phyloP scores from a whole-genome alignment of 2,329 filamentous ascomycete genomes.

The Trichoderma koningii region DNA sequence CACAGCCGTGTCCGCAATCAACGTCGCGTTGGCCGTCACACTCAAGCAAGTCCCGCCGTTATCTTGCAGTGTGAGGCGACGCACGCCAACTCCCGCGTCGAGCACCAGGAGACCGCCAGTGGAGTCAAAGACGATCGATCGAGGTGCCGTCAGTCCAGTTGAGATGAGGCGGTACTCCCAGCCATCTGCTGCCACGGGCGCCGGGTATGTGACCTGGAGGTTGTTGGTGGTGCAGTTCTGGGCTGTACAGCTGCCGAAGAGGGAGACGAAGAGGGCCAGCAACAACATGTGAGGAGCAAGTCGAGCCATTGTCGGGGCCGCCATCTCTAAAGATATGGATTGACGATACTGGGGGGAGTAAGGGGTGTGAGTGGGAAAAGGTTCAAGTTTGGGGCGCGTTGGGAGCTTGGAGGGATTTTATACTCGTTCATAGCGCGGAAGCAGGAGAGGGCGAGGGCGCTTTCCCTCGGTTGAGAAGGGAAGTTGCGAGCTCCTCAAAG shows the following conservation, averaged over 20 bases:
- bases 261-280: not conserved
- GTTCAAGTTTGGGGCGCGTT: too few relatives aligned
- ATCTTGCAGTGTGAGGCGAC: constrained; percentile 46
- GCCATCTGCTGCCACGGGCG: constrained; percentile 45
- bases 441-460: too few relatives aligned
- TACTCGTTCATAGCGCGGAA: too few relatives aligned
- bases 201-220: constrained; percentile 40
- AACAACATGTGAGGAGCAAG: not conserved
- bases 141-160: constrained; percentile 46
- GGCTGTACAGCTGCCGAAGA: constrained; percentile 5
- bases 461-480: too few relatives aligned
- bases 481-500: too few relatives aligned
- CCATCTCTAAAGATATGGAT: too few relatives aligned
- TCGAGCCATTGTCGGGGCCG: not conserved
- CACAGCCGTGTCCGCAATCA: constrained; percentile 44
- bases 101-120: constrained; percentile 51
- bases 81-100: constrained; percentile 47
- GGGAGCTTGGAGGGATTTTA: too few relatives aligned
- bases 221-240: constrained; percentile 40
- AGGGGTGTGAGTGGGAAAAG: too few relatives aligned
- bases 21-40: constrained; percentile 40
- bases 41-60: constrained; percentile 46
- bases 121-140: constrained; percentile 50
- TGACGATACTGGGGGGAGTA: too few relatives aligned
- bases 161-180: constrained; percentile 50